phyloP scores from a whole-genome alignment of 441 rosid genomes.

The Gossypium schwendimanii region DNA sequence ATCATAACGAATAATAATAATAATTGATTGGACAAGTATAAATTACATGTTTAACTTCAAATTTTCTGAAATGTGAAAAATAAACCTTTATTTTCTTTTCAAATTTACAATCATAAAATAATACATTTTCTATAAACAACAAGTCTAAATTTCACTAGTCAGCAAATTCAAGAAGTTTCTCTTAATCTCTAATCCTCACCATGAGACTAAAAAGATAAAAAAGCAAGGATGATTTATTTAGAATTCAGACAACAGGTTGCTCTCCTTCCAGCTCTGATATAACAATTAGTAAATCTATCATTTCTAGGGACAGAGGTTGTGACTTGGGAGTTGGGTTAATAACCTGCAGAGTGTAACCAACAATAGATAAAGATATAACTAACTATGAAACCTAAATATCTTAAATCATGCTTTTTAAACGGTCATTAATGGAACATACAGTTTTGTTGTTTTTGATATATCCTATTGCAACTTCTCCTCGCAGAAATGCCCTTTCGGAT shows the following conservation, averaged over 20 bases:
- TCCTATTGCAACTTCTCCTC: slow-evolving; percentile 86
- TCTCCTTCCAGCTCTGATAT: slow-evolving; percentile 92
- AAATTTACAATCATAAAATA: too few species aligned
- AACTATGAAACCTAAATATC: neutral
- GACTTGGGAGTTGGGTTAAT: slow-evolving; percentile 71
- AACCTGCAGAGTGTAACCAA: slow-evolving; percentile 39
- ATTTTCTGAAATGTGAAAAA: too few species aligned
- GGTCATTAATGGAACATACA: slow-evolving; percentile 26
- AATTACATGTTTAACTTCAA: too few species aligned
- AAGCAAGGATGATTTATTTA: slow-evolving; percentile 33
- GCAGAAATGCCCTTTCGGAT: slow-evolving; percentile 68
- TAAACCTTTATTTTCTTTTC: too few species aligned
- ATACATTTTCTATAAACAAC: too few species aligned
- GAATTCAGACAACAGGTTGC: slow-evolving; percentile 33
- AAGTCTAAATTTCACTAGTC: too few species aligned
- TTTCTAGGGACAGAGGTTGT: slow-evolving; percentile 48
- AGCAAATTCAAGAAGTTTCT: slow-evolving; percentile 40
- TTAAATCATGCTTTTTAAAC: neutral
- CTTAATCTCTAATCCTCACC: slow-evolving; percentile 44
- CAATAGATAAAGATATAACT: slow-evolving; percentile 14
- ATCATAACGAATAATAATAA: too few species aligned
- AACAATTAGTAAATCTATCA: slow-evolving; percentile 64
- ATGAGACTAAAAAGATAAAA: too few species aligned
- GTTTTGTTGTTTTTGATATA: slow-evolving; percentile 64
- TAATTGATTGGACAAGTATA: too few species aligned